Evolutionary conservation across 306 rosid genomes (phyloP), one percentile per base, ranked within the genome.

Genomic region (Castanea crenata): DNA sequence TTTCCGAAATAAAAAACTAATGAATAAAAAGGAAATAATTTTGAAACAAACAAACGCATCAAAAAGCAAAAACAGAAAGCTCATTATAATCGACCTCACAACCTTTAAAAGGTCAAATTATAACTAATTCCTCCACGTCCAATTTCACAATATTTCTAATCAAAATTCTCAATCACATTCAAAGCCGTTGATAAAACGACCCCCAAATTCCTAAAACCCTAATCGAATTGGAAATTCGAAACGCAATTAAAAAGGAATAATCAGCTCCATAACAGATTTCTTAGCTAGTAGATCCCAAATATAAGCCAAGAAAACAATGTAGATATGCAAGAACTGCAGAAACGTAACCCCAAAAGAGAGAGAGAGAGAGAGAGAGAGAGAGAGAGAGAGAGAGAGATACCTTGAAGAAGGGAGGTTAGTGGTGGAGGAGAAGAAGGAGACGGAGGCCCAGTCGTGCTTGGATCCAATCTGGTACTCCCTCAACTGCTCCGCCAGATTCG

Each of bases 381-480:
- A 9, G 2, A 15, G 23, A 25, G 20, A 11, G 2, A 59, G 29
- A 54, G 46, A 7, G 69, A 62, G 77, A 27, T 79, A 96, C 99
- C 96, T 96, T 61, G 99, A 91, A 31, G 93, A 79, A 51, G 93
- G 14, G 82, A 90, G 70, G 83, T 87, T 91, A 20, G 97, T 82
- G 86, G 97, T 89, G 58, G 97, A 91, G 41, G 99, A 91, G 93
- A 96, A 91, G 92, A 96, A 96, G 80, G 98, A 96, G 87, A 93
- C 86, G 82, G 98, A 91, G 54, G 99, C 96, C 99, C 98, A 93
- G 27, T 96, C 98, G 80, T 89, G 97, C 81, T 96, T 96, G 76
- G 99, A 96, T 96, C 99, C 94, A 91, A 96, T 89, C 92, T 96
- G 99, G 85, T 96, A 96, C 84, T 96, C 99, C 58, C 98, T 80